Evolutionary conservation across 768 basidiomycete species (phyloP).

Genomic region (Lentinula sp.): DNA sequence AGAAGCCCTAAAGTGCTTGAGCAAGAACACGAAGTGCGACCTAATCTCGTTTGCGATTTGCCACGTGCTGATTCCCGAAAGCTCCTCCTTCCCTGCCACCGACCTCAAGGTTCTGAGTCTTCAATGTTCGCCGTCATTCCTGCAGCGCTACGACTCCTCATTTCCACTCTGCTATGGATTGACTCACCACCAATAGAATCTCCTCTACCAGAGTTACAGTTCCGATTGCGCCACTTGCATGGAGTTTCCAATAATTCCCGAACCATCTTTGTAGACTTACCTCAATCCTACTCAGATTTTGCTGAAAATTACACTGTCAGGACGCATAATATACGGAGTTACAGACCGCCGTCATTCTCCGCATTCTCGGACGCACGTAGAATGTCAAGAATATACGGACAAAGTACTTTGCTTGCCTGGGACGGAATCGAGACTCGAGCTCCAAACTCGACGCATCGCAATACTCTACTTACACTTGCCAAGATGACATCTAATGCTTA

Average conservation of each 20-base stretch:
- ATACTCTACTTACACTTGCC: slow-evolving; percentile 70
- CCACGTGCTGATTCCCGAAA: too few species aligned
- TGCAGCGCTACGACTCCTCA: background rate
- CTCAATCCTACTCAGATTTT: slow-evolving; percentile 19
- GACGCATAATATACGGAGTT: slow-evolving; percentile 31
- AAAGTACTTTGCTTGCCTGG: slow-evolving; percentile 51
- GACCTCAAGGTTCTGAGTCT: too few species aligned
- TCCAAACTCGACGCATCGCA: slow-evolving; percentile 69
- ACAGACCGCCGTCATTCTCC: slow-evolving; percentile 40
- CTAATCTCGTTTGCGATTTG: too few species aligned
- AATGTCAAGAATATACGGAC: slow-evolving; percentile 28
- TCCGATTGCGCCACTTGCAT: slow-evolving; percentile 64
- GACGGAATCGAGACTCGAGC: slow-evolving; percentile 52
- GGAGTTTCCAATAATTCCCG: slow-evolving; percentile 47
- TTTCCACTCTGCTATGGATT: background rate
- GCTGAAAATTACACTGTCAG: slow-evolving; percentile 34
- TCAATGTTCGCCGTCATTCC: background rate
- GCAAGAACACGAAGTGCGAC: too few species aligned
- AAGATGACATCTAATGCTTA: slow-evolving; percentile 93
- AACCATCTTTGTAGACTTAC: slow-evolving; percentile 53
- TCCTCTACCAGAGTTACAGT: slow-evolving; percentile 27
- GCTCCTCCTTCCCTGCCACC: too few species aligned
- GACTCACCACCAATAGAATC: background rate
- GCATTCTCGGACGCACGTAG: slow-evolving; percentile 31
- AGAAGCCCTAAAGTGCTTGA: too few species aligned